phyloP scores from a whole-genome alignment of 768 basidiomycete species.

The Trametes maxima region DNA sequence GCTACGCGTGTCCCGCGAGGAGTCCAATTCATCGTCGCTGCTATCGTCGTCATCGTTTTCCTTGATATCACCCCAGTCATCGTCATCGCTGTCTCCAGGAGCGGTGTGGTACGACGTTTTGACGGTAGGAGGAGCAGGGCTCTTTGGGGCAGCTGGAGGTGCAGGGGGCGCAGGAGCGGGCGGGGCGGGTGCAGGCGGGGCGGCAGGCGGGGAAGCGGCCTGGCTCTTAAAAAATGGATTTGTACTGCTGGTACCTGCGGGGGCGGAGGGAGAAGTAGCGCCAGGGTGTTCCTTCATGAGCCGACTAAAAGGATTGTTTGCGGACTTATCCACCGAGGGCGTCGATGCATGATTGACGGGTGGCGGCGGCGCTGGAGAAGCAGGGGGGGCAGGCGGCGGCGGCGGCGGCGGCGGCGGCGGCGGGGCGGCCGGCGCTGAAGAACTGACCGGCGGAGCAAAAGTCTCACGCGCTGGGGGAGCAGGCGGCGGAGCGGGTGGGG shows the following conservation, averaged over 20 bases:
- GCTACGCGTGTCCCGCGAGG: slow-evolving; percentile 61
- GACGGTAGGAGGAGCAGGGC: slow-evolving; percentile 54
- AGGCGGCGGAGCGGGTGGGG: slow-evolving; percentile 35
- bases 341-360: slow-evolving; percentile 32
- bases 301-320: slow-evolving; percentile 82
- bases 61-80: slow-evolving; percentile 85
- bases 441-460: not conserved
- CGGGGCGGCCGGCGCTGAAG: not conserved
- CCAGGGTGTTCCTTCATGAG: slow-evolving; percentile 53
- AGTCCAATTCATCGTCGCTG: slow-evolving; percentile 79
- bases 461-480: slow-evolving; percentile 49
- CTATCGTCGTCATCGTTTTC: slow-evolving; percentile 72
- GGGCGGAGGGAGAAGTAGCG: slow-evolving; percentile 37
- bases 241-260: slow-evolving; percentile 48
- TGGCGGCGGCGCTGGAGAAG: slow-evolving; percentile 37
- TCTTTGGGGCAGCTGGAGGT: slow-evolving; percentile 45
- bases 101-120: slow-evolving; percentile 67
- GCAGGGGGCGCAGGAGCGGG: slow-evolving; percentile 37
- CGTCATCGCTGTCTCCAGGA: slow-evolving; percentile 61
- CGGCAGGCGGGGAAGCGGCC: slow-evolving; percentile 41
- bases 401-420: slow-evolving; percentile 34
- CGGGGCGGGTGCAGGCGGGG: slow-evolving; percentile 41
- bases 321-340: slow-evolving; percentile 49
- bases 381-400: slow-evolving; percentile 43
- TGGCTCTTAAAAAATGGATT: slow-evolving; percentile 78